Percentiles rank a stretch among this genome's conserved stretches.
phyloP scores from a whole-genome alignment of 2,329 filamentous ascomycete genomes.

The Sclerotinia subarctica region DNA sequence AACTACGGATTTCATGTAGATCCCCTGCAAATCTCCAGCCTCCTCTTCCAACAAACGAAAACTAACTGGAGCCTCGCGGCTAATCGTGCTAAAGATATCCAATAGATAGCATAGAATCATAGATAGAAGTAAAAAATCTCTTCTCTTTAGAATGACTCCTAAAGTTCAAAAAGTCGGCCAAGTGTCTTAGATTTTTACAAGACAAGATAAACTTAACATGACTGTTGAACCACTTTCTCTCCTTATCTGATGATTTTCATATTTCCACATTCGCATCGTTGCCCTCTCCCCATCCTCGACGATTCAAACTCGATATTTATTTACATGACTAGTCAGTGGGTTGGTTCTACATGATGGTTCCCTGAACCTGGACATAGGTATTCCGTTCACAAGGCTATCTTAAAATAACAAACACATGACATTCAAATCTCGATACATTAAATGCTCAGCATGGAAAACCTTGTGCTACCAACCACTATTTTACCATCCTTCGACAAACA shows the following conservation, averaged over 20 bases:
- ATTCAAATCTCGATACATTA: background rate
- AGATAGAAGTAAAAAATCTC: background rate
- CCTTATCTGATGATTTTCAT: background rate
- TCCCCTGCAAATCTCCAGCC: slow-evolving; percentile 16
- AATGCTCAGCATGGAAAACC: background rate
- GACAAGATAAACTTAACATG: background rate
- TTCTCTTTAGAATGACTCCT: background rate
- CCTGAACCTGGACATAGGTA: slow-evolving; percentile 8
- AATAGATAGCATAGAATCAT: background rate
- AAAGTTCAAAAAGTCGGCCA: background rate
- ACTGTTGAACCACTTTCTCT: background rate
- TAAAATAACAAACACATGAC: background rate
- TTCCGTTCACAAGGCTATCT: background rate
- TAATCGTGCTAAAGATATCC: slow-evolving; percentile 7
- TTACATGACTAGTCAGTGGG: too few relatives aligned
- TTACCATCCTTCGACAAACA: background rate
- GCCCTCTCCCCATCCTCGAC: background rate
- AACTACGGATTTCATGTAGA: background rate
- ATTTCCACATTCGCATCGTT: background rate
- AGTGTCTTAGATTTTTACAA: slow-evolving; percentile 14
- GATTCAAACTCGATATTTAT: background rate
- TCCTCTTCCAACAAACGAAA: slow-evolving; percentile 4
- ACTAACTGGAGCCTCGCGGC: slow-evolving; percentile 11
- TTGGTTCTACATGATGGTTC: background rate
- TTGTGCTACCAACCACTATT: background rate